Conservation (phyloP, 2,329 filamentous ascomycete genomes). For the Arthrobotrys sphaeroides region DNA sequence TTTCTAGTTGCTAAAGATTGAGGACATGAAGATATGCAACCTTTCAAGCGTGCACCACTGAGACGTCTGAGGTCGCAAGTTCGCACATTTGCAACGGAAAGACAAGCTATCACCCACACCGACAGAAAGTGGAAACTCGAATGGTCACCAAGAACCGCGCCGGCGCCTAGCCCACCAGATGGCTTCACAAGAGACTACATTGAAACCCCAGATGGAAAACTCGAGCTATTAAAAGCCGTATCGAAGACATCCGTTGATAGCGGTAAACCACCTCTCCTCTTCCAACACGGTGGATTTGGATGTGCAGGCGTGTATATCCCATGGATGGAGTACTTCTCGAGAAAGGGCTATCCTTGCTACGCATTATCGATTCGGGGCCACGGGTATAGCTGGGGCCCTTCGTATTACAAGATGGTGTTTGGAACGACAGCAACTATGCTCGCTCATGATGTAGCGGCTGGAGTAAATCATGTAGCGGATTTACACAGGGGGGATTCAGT, state of each 20-base stretch:
- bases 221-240: slow-evolving; percentile 25
- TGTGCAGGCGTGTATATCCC: slow-evolving; percentile 67
- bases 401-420: slow-evolving; percentile 59
- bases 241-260: not conserved
- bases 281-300: slow-evolving; percentile 61
- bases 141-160: slow-evolving; percentile 20
- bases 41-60: not conserved
- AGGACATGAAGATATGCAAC: not conserved
- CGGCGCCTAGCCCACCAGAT: not conserved
- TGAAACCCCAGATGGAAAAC: slow-evolving; percentile 22
- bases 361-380: slow-evolving; percentile 67
- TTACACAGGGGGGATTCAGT: slow-evolving; percentile 63
- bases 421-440: slow-evolving; percentile 52
- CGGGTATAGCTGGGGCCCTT: slow-evolving; percentile 66
- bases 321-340: slow-evolving; percentile 66
- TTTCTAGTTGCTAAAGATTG: too few species aligned
- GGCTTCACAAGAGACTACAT: slow-evolving; percentile 27
- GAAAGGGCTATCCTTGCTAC: slow-evolving; percentile 65
- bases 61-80: not conserved
- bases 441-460: slow-evolving; percentile 59
- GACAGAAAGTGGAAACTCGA: slow-evolving; percentile 45
- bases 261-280: slow-evolving; percentile 23
- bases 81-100: not conserved
- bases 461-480: slow-evolving; percentile 62
- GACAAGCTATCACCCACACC: not conserved